Conservation (phyloP, 2,329 filamentous ascomycete species). For the Beauveria brongniartii region DNA sequence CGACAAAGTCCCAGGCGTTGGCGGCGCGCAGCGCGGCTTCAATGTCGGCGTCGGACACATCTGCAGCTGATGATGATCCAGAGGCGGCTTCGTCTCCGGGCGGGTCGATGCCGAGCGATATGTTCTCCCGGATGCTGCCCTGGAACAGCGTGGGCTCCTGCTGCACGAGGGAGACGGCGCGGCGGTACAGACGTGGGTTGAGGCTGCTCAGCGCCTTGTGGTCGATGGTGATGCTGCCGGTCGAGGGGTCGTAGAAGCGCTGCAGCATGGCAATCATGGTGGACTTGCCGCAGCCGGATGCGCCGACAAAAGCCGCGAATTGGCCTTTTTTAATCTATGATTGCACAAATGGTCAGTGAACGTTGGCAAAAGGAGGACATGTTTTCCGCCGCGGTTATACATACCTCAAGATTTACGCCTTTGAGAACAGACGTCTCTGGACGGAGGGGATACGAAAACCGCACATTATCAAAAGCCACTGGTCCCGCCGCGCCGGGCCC, state of each 20-base stretch:
- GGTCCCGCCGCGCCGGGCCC: slow-evolving; percentile 27
- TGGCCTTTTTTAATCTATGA: slow-evolving; percentile 34
- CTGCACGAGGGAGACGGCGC: slow-evolving; percentile 46
- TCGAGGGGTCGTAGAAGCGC: slow-evolving; percentile 35
- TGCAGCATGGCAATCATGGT: slow-evolving; percentile 49
- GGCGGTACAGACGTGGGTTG: slow-evolving; percentile 42
- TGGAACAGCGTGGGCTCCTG: slow-evolving; percentile 64
- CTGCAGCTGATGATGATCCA: background rate
- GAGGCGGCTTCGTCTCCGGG: background rate
- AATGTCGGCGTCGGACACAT: slow-evolving; percentile 27
- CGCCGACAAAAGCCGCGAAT: slow-evolving; percentile 46
- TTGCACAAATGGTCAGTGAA: background rate
- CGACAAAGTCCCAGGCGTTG: slow-evolving; percentile 45
- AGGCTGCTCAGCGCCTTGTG: slow-evolving; percentile 32
- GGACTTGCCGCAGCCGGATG: slow-evolving; percentile 52
- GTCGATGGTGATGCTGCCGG: slow-evolving; percentile 40
- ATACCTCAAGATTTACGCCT: slow-evolving; percentile 32
- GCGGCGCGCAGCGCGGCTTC: slow-evolving; percentile 37
- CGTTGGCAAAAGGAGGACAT: slow-evolving; percentile 18
- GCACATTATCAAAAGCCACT: slow-evolving; percentile 45
- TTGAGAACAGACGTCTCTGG: slow-evolving; percentile 32
- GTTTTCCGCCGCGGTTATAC: slow-evolving; percentile 15
- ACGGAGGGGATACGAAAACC: slow-evolving; percentile 54
- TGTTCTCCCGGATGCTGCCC: slow-evolving; percentile 76
- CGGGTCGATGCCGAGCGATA: slow-evolving; percentile 40